Base-by-base conservation (phyloP, 2,329 filamentous ascomycete species). In the Diaporthe batatas region DNA sequence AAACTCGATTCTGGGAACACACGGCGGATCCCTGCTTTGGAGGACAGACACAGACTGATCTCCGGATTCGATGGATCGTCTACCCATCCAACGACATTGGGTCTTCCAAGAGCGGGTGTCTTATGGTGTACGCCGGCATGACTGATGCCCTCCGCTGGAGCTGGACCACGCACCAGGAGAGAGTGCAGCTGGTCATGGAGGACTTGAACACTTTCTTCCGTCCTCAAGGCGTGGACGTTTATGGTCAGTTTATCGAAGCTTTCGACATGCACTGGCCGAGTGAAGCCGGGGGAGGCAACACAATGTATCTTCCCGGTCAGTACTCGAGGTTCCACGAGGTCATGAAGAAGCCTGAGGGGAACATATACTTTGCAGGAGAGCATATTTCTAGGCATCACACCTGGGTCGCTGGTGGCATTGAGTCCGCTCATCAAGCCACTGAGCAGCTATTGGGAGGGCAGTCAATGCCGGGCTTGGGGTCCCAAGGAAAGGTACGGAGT, bases 301-400 rank as follows among this genome's bases (percentile, higher is more conserved):
- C n/a, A 6, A 53, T 53, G n/a, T 25, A 53, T 23, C 49, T 53
- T 14, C 49, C 49, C 2, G n/a, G 49, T 23, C 49, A 53, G 12
- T 53, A 25, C 49, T 53, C 10, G 49, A 53, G n/a, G 49, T 25
- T 25, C 47, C 47, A 51, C 21, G 47, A 51, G 6, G 47, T n/a
- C 16, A 23, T 51, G 21, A 51, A 51, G 21, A 21, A 11, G n/a
- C 47, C 47, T 6, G 47, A 51, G 18, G 47, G 47, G 8, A 51
- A 23, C 21, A n/a, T 51, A n/a, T 51, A n/a, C 47, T 51, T 51
- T 51, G 47, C 47, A 10, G 47, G 47, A 51, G 47, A 51, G 6
- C 47, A 51, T n/a, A 51, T 51, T n/a, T 51, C 47, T 21, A 51
- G 47, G 47, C 47, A 51, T 23, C 47, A 51, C 18, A 51, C 47